A percentile compares a stretch with the other conserved stretches of the same genome.
phyloP scores from a whole-genome alignment of 2,329 filamentous ascomycete genomes.

The Penicillium digitatum region DNA sequence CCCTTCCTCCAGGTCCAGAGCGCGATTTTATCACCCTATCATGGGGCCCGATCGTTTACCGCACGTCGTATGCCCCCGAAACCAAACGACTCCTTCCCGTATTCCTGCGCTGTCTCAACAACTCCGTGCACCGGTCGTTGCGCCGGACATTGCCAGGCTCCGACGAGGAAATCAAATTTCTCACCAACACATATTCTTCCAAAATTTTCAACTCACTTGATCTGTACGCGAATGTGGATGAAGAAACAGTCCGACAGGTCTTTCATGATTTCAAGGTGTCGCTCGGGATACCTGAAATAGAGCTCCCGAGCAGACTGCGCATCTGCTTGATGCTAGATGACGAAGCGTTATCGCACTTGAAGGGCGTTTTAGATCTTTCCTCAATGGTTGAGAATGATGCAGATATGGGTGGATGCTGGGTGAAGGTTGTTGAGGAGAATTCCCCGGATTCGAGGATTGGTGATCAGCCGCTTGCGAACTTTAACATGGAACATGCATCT shows the following conservation, averaged over 20 bases:
- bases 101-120: constrained; percentile 49
- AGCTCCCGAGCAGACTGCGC: constrained; percentile 27
- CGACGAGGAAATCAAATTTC: constrained; percentile 14
- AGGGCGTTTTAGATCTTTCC: constrained; percentile 11
- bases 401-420: constrained; percentile 17
- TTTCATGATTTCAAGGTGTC: constrained; percentile 32
- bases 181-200: constrained; percentile 25
- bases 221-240: constrained; percentile 14
- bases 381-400: constrained; percentile 9
- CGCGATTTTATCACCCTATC: constrained; percentile 30
- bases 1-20: constrained; percentile 23
- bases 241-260: constrained; percentile 19
- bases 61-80: constrained; percentile 27
- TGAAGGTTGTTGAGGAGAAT: constrained; percentile 31
- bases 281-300: constrained; percentile 23
- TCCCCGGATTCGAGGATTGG: constrained; percentile 24
- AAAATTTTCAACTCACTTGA: constrained; percentile 24
- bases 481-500: background rate
- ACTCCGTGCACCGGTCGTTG: constrained; percentile 50
- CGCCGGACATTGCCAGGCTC: constrained; percentile 20
- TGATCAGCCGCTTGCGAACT: constrained; percentile 10
- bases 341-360: constrained; percentile 19
- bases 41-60: constrained; percentile 31
- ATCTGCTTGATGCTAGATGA: constrained; percentile 30
- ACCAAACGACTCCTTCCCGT: constrained; percentile 52